These are phyloP conservation scores for Hirschioporus abietinus DNA, from an alignment of 768 basidiomycete species.

Conservation along the genomic window DNA sequence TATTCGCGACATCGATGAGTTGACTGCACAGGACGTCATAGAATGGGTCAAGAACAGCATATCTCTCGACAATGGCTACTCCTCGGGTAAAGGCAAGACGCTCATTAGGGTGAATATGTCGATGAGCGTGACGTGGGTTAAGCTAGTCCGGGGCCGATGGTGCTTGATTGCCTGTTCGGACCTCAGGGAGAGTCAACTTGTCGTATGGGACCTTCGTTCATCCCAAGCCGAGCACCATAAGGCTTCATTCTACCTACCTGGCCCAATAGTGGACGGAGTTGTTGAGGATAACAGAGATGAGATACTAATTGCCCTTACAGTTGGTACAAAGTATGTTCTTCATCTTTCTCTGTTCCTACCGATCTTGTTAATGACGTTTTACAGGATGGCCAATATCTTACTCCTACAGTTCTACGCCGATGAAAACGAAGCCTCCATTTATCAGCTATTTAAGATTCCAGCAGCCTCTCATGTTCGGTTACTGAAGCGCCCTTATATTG, in stretches of 20 bases:
- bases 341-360: too few relatives aligned
- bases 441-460: neutral
- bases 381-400: neutral
- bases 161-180: neutral
- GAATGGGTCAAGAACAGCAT: neutral
- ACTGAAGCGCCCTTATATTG: neutral
- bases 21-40: neutral
- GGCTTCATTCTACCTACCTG: neutral
- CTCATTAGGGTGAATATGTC: neutral
- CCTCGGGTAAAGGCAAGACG: neutral
- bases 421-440: neutral
- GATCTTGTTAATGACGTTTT: neutral
- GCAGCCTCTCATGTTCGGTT: neutral
- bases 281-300: neutral
- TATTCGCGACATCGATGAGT: neutral
- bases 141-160: neutral
- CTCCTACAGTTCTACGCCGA: neutral
- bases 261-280: neutral
- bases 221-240: neutral
- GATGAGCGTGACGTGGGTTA: neutral
- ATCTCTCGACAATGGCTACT: neutral
- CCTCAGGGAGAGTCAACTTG: neutral
- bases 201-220: neutral
- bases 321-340: neutral
- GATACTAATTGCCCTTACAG: neutral